These are phyloP conservation scores for Alternaria ethzedia DNA, from an alignment of 2,329 filamentous ascomycete species.

Conservation along the genomic window DNA sequence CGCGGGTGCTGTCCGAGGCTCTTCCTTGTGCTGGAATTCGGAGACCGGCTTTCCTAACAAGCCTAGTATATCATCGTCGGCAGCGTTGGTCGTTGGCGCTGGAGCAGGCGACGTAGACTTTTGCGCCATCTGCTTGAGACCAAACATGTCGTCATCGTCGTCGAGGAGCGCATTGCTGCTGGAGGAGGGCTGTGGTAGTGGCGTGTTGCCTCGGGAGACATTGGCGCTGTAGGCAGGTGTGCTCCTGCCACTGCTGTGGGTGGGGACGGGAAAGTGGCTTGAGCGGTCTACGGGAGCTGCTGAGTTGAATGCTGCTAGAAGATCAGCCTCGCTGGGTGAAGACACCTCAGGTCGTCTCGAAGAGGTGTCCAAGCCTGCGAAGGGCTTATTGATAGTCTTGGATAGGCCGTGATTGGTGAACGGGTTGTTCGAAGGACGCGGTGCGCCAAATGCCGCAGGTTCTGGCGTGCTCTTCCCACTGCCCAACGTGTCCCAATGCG, in stretches of 20 bases:
- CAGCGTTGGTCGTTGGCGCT: constrained; percentile 21
- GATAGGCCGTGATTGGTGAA: constrained; percentile 38
- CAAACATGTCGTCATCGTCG: constrained; percentile 87
- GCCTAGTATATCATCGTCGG: constrained; percentile 68
- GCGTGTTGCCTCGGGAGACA: constrained; percentile 36
- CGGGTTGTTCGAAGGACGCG: constrained; percentile 29
- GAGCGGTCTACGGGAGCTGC: constrained; percentile 65
- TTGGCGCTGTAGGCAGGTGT: constrained; percentile 46
- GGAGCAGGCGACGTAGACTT: constrained; percentile 34
- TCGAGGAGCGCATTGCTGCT: constrained; percentile 51
- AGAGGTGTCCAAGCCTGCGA: constrained; percentile 42
- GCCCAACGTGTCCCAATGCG: constrained; percentile 78
- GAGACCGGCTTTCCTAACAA: constrained; percentile 65
- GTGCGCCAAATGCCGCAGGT: constrained; percentile 39
- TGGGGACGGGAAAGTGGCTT: constrained; percentile 62
- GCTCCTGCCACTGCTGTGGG: constrained; percentile 48
- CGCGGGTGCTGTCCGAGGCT: constrained; percentile 14
- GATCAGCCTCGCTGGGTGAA: constrained; percentile 60
- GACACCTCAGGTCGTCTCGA: constrained; percentile 35
- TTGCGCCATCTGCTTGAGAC: constrained; percentile 69
- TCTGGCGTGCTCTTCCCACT: constrained; percentile 58
- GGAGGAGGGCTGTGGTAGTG: constrained; percentile 27
- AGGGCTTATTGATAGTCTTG: constrained; percentile 48
- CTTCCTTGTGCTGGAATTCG: constrained; percentile 51
- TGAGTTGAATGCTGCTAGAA: constrained; percentile 67